These are phyloP conservation scores for Penicillium sp. DNA, from an alignment of 2,329 filamentous ascomycete genomes.

Conservation along the genomic window DNA sequence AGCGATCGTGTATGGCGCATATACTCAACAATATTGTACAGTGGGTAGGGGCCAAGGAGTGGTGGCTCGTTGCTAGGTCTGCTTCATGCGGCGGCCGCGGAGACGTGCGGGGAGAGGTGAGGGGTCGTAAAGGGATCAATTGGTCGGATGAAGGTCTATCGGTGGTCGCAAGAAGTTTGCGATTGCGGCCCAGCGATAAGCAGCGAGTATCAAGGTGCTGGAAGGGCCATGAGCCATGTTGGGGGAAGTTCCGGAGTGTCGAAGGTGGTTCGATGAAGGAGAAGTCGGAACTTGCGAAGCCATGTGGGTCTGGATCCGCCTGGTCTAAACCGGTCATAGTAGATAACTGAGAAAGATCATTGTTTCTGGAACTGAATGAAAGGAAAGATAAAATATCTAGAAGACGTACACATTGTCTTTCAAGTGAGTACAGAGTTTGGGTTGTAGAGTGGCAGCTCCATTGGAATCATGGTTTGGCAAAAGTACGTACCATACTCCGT, in stretches of 20 bases:
- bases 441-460: background rate
- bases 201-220: background rate
- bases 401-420: background rate
- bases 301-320: slow-evolving; percentile 11
- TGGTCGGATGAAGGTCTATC: background rate
- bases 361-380: background rate
- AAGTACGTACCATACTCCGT: background rate
- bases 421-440: background rate
- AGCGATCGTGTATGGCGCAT: background rate
- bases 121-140: background rate
- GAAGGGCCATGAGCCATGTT: slow-evolving; percentile 10
- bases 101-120: background rate
- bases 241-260: background rate
- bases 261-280: slow-evolving; percentile 3
- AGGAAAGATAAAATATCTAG: background rate
- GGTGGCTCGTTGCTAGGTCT: background rate
- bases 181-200: background rate
- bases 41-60: background rate
- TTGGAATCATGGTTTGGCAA: background rate
- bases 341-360: background rate
- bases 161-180: background rate
- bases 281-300: slow-evolving; percentile 5
- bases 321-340: slow-evolving; percentile 17
- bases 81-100: slow-evolving; percentile 9
- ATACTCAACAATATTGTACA: slow-evolving; percentile 5